Evolutionary conservation across 108 stramenopile genomes (phyloP).

Genomic region (Cyclotella kingstonii): DNA sequence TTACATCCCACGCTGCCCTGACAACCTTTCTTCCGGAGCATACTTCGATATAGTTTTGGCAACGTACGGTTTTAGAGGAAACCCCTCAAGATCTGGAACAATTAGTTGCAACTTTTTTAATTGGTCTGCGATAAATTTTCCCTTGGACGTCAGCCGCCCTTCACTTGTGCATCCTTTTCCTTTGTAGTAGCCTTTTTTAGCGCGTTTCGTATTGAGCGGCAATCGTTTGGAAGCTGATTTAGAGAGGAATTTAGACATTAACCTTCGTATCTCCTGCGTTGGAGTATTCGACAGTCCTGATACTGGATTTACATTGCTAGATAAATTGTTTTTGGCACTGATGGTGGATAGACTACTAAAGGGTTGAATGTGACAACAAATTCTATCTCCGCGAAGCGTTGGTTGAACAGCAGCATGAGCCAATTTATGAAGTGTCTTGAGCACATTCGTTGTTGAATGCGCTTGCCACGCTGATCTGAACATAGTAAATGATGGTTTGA

Average conservation of each 20-base stretch:
- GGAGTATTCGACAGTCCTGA: no score
- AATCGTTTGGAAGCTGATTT: conserved; percentile 76
- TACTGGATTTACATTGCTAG: no score
- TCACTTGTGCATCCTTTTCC: conserved; percentile 85
- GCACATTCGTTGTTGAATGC: no score
- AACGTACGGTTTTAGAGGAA: conserved; percentile 79
- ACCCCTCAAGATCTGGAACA: conserved; percentile 78
- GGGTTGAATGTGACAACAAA: no score
- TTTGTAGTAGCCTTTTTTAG: conserved; percentile 85
- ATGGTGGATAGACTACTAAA: no score
- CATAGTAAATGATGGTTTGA: no score
- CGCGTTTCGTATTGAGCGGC: conserved; percentile 78
- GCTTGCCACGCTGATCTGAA: no score
- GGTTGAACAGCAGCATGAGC: no score
- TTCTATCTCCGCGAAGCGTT: no score
- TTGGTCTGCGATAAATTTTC: conserved; percentile 74
- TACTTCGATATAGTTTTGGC: conserved; percentile 63
- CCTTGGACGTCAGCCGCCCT: conserved; percentile 67
- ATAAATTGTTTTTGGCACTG: no score
- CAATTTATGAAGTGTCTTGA: no score
- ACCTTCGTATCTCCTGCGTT: conserved; percentile 36
- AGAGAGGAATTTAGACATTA: conserved; percentile 78
- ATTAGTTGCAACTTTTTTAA: conserved; percentile 69
- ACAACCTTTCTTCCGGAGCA: conserved; percentile 53
- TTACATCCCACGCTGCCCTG: conserved; percentile 8